Conservation (phyloP, 2,329 filamentous ascomycete genomes). For the Herpomyces periplanetae region DNA sequence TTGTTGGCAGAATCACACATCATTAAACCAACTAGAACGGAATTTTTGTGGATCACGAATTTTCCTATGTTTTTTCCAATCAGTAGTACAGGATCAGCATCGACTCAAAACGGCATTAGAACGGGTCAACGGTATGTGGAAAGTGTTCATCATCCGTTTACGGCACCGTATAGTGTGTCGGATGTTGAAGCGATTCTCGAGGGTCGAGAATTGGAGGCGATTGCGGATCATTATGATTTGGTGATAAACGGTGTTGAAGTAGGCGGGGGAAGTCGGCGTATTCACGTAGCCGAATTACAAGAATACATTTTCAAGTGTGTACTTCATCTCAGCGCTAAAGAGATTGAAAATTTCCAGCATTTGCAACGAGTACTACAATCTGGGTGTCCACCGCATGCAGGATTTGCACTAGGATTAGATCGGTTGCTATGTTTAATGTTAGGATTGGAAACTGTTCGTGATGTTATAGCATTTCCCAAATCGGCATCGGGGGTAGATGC, state of each 20-base stretch:
- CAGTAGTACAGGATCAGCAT: conserved; percentile 22
- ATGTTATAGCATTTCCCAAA: conserved; percentile 93
- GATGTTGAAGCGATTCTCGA: conserved; percentile 36
- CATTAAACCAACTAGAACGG: conserved; percentile 12
- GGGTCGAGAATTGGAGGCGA: conserved; percentile 26
- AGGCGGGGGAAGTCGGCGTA: conserved; percentile 65
- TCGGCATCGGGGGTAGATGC: conserved; percentile 55
- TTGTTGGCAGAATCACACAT: conserved; percentile 23
- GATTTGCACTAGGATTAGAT: conserved; percentile 72
- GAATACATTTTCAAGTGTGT: conserved; percentile 50
- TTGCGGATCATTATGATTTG: conserved; percentile 71
- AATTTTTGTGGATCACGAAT: conserved; percentile 47
- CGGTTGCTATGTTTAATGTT: conserved; percentile 41
- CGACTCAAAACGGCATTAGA: no score
- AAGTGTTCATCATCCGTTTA: conserved; percentile 83
- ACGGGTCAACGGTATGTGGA: no score
- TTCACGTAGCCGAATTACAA: conserved; percentile 47
- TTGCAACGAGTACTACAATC: conserved; percentile 39
- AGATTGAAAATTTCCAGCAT: conserved; percentile 47
- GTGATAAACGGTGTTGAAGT: conserved; percentile 84
- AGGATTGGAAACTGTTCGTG: conserved; percentile 32
- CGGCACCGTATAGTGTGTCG: conserved; percentile 27
- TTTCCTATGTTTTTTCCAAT: conserved; percentile 66
- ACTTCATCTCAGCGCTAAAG: conserved; percentile 28
- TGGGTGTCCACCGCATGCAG: conserved; percentile 77